Conservation (phyloP, 805 yeast genomes). For the Vanderwaltozyma verrucispora region DNA sequence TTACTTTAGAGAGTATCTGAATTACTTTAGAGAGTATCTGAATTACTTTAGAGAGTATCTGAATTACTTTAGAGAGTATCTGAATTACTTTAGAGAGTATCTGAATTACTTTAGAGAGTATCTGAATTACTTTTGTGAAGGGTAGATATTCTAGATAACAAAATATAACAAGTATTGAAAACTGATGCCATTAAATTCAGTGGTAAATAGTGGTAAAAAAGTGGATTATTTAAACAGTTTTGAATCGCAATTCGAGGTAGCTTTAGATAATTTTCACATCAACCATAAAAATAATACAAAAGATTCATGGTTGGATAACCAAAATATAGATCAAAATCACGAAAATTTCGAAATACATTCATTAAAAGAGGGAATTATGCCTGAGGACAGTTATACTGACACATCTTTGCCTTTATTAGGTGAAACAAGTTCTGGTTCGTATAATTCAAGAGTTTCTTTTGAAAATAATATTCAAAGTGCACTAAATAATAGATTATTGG, state of each 20-base stretch:
- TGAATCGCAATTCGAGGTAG: conserved; percentile 41
- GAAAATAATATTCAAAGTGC: neutral
- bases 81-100: too few relatives aligned
- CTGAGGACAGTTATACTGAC: neutral
- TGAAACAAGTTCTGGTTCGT: neutral
- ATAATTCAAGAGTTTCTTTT: too few relatives aligned
- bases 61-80: too few relatives aligned
- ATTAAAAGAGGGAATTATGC: neutral
- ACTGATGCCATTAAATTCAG: neutral
- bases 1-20: too few relatives aligned
- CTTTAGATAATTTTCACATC: conserved; percentile 42
- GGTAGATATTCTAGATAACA: too few relatives aligned
- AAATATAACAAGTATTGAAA: too few relatives aligned
- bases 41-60: too few relatives aligned
- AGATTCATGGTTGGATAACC: neutral
- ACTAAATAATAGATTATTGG: neutral
- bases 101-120: too few relatives aligned
- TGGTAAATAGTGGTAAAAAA: neutral
- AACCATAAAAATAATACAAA: conserved; percentile 16
- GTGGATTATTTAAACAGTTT: neutral
- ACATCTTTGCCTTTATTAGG: neutral
- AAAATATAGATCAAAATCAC: neutral
- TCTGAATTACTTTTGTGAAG: too few relatives aligned
- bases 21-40: too few relatives aligned
- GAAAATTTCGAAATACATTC: neutral